These are phyloP conservation scores for Alternaria rosae DNA, from an alignment of 2,329 filamentous ascomycete species.

Conservation along the genomic window DNA sequence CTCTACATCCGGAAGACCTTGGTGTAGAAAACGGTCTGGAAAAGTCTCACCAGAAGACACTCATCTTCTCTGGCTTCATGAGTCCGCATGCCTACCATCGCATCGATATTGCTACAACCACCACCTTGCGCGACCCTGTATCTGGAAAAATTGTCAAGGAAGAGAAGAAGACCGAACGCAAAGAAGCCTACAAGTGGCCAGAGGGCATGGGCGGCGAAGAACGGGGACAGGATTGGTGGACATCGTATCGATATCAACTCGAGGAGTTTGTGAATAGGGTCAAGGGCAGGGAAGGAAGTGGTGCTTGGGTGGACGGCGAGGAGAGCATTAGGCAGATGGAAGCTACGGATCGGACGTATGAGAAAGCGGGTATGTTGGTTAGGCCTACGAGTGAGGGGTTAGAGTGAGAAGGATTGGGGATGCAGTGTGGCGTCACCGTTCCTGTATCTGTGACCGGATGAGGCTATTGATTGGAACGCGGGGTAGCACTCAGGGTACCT, in stretches of 20 bases:
- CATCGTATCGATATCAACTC: slow-evolving; percentile 47
- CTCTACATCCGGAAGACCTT: slow-evolving; percentile 14
- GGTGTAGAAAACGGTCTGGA: slow-evolving; percentile 7
- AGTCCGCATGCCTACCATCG: slow-evolving; percentile 30
- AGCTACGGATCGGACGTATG: slow-evolving; percentile 46
- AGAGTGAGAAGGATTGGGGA: neutral
- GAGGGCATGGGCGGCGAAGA: slow-evolving; percentile 32
- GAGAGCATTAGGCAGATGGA: slow-evolving; percentile 49
- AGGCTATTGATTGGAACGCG: neutral
- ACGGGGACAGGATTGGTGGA: slow-evolving; percentile 39
- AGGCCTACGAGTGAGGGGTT: slow-evolving; percentile 28
- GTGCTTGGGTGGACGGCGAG: slow-evolving; percentile 39
- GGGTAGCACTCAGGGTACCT: neutral
- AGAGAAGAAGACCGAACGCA: slow-evolving; percentile 14
- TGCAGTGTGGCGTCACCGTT: neutral
- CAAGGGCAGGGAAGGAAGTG: slow-evolving; percentile 34
- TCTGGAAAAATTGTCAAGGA: slow-evolving; percentile 15
- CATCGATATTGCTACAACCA: slow-evolving; percentile 24
- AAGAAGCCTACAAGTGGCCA: slow-evolving; percentile 41
- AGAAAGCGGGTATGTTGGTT: slow-evolving; percentile 35
- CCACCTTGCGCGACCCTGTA: neutral
- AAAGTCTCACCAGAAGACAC: slow-evolving; percentile 16
- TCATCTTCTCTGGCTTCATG: slow-evolving; percentile 31
- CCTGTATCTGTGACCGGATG: neutral
- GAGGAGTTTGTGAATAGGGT: slow-evolving; percentile 48